Evolutionary conservation across 345 rosid species (phyloP).

Genomic region (Eucalyptus tenuipes): DNA sequence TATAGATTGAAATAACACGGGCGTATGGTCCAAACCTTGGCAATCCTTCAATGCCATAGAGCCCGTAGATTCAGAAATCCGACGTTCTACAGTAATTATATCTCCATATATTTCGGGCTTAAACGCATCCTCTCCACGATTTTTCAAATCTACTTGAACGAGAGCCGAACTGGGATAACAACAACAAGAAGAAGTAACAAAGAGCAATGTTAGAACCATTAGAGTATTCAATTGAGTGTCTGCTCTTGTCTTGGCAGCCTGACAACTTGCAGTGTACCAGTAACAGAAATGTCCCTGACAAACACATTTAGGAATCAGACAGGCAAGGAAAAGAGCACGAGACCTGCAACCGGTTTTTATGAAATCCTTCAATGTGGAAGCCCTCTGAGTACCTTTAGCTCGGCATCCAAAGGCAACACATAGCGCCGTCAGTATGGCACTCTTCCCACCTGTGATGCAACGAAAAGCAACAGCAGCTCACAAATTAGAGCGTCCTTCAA

Average conservation of each 20-base stretch:
- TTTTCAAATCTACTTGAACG: constrained; percentile 69
- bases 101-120: constrained; percentile 61
- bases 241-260: neutral
- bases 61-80: constrained; percentile 52
- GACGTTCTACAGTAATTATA: constrained; percentile 62
- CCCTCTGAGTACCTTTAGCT: constrained; percentile 88
- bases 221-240: neutral
- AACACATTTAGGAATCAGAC: neutral
- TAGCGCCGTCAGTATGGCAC: constrained; percentile 84
- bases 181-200: neutral
- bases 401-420: constrained; percentile 89
- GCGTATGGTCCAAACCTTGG: constrained; percentile 28
- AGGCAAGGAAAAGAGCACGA: neutral
- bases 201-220: neutral
- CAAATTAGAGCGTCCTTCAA: neutral
- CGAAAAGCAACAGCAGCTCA: neutral
- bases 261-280: neutral
- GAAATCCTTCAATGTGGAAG: constrained; percentile 67
- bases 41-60: constrained; percentile 53
- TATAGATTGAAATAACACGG: neutral
- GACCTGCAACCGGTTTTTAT: constrained; percentile 93
- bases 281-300: too few species aligned
- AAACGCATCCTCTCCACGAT: constrained; percentile 73
- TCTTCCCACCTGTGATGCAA: constrained; percentile 66
- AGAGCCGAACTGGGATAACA: constrained; percentile 41